A percentile compares a stretch with the other conserved stretches of the same genome.
phyloP scores from a whole-genome alignment of 2,329 filamentous ascomycete species.

The Penicillium janthinellum region DNA sequence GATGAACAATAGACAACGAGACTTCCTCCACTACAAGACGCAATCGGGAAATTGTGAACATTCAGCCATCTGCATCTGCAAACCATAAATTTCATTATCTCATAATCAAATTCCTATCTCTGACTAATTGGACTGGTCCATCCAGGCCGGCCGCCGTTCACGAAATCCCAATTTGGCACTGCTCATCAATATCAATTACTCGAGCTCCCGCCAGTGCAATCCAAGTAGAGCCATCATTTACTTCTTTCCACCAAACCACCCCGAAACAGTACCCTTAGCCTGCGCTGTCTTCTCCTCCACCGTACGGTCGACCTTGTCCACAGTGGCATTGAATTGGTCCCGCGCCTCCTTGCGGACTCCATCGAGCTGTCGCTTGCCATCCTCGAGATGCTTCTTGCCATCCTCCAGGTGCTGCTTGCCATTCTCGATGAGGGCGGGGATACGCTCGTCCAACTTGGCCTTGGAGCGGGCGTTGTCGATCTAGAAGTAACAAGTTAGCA shows the following conservation, averaged over 20 bases:
- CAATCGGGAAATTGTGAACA: too few species aligned
- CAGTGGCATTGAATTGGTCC: conserved; percentile 52
- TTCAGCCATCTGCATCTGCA: neutral
- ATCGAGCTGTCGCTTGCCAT: conserved; percentile 58
- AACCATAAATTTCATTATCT: neutral
- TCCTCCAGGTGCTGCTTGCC: neutral
- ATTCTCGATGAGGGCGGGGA: conserved; percentile 55
- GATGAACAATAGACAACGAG: neutral
- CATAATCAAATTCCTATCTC: neutral
- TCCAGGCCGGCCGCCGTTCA: neutral
- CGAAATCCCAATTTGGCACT: neutral
- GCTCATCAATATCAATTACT: neutral
- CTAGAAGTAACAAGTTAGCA: conserved; percentile 36
- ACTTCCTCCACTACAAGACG: neutral
- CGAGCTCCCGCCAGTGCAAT: neutral
- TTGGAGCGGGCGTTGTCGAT: conserved; percentile 62
- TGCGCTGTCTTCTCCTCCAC: conserved; percentile 77
- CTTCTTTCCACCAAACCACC: conserved; percentile 74
- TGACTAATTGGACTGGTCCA: neutral
- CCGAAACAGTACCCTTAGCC: conserved; percentile 79
- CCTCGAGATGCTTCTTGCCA: conserved; percentile 43
- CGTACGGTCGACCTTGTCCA: conserved; percentile 80
- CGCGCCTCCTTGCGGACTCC: conserved; percentile 66
- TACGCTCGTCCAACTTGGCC: conserved; percentile 60
- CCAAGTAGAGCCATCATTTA: conserved; percentile 15